Evolutionary conservation across 768 basidiomycete species (phyloP).

Genomic region (Calocera cornea): DNA sequence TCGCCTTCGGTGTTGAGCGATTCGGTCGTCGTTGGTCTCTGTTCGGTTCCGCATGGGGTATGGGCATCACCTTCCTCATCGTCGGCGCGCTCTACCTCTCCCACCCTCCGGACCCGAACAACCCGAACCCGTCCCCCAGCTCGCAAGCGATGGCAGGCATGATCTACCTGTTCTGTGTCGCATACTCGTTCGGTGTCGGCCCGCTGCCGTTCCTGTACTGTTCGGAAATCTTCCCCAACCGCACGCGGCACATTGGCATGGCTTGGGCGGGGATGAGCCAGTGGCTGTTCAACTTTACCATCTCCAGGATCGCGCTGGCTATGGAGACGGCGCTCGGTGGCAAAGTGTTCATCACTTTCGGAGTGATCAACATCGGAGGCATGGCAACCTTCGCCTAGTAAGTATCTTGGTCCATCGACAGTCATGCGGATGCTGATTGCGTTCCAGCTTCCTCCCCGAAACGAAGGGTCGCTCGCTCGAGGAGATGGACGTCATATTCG

Average conservation of each 20-base stretch:
- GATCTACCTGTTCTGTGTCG: conserved; percentile 76
- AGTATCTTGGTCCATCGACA: conserved; percentile 37
- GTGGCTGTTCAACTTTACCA: conserved; percentile 66
- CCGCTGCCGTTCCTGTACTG: conserved; percentile 40
- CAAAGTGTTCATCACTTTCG: conserved; percentile 70
- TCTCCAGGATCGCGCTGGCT: conserved; percentile 56
- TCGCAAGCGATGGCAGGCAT: conserved; percentile 66
- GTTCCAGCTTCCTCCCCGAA: conserved; percentile 15
- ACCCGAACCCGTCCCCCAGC: conserved; percentile 34
- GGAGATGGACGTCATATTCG: conserved; percentile 6
- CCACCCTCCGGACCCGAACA: conserved; percentile 39
- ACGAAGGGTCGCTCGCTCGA: conserved; percentile 1
- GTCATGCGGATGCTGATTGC: conserved; percentile 12
- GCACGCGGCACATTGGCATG: conserved; percentile 70
- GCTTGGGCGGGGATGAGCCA: conserved; percentile 62
- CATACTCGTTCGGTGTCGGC: conserved; percentile 54
- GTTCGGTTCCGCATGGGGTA: conserved; percentile 49
- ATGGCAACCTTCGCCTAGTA: conserved; percentile 57
- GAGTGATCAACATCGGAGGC: conserved; percentile 53
- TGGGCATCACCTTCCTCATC: conserved; percentile 71
- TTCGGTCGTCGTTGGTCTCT: conserved; percentile 37
- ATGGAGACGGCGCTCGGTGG: conserved; percentile 49
- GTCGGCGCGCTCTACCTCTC: conserved; percentile 73
- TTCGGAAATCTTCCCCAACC: conserved; percentile 75
- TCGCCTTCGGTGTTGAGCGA: conserved; percentile 26